Base-by-base conservation (phyloP, 2,329 filamentous ascomycete species). In the Thielaviopsis musarum region DNA sequence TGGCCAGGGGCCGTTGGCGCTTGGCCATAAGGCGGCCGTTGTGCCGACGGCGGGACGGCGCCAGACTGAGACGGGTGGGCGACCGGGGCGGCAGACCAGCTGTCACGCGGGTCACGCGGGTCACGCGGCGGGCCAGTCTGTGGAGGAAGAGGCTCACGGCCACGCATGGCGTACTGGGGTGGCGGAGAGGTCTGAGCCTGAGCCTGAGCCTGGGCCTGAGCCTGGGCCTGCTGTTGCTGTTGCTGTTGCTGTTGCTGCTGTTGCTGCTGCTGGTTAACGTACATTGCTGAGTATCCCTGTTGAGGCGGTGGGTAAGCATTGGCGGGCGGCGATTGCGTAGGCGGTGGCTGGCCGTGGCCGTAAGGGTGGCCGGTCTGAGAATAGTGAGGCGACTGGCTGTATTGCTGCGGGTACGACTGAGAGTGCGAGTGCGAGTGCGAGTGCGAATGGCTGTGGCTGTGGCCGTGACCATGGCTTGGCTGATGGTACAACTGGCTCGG, bases 401-500 rank as follows among this genome's bases (percentile, higher is more conserved):
- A 66, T 67, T n/a, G 52, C 57, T 26, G 58, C 45, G 69, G 45
- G 58, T 59, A 65, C 61, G 54, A 66, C 65, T 60, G 65, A 57
- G 62, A 63, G 21, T 64, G 58, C 57, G 66, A 58, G 56, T 60
- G 59, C 4, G 54, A 28, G 22, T 57, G 58, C 57, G 66, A 58
- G 56, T 60, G 59, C 4, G 54, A 28, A 21, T 56, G 59, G 24
- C 59, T 21, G 22, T 58, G 73, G 65, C 17, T 68, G 56, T 60
- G 59, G 10, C 49, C n/a, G 49, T 57, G 34, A 4, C 54, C 34
- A n/a, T 57, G 59, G 24, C 59, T 24, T 22, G 52, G 73, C 65
- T 17, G 73, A 65, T n/a, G 72, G 70, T 61, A 61, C 41, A 61
- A 58, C 65, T 81, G 78, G 10, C 72, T 67, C 0, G 73, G 70